Evolutionary conservation across 2,329 filamentous ascomycete genomes (phyloP), one percentile per base, ranked within the genome.

Genomic region (Hyphodiscus sp.): DNA sequence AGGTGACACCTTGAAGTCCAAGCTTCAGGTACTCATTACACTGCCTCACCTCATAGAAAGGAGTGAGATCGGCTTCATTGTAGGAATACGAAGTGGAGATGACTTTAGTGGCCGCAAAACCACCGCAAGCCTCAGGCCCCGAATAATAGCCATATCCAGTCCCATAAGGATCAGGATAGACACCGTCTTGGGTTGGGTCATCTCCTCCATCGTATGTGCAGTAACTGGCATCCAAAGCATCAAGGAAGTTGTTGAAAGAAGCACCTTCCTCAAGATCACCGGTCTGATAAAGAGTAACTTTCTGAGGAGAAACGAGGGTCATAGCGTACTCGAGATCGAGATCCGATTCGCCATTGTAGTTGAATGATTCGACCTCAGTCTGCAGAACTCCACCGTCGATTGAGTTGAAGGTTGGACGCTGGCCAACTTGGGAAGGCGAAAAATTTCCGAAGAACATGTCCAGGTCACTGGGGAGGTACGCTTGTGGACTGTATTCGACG

Each of bases 1-100:
- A 67, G 1, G 74, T 74, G 11, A 78, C 70, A 19, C 77, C 78
- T 61, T 74, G 73, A 30, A 80, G 71, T 18, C 74, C 77, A 1
- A 81, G 73, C 68, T 82, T 81, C 73, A 80, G 71, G 65, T 76
- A 80, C 68, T 80, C 77, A 56, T 71, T 67, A 61, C 78, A 81
- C 64, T 81, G 78, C 2, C 78, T 71, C 52, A 70, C 58, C 57
- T 76, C 72, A 61, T 80, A 81, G 52, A 65, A 67, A 4, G 70
- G 68, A 1, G 76, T 72, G 9, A 76, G 68, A 45, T 74, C 55
- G 18, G 43, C 71, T 65, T 81, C 77, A 56, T 76, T 75, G 30
- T 76, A 75, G 13, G 70, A 73, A 63, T 82, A 82, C 11, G 75
- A 79, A 26, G 77, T 77, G 20, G 72, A 76, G 54, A 81, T 76